phyloP scores from a whole-genome alignment of 495 filamentous ascomycete genomes.

The Daldinia caldariorum region DNA sequence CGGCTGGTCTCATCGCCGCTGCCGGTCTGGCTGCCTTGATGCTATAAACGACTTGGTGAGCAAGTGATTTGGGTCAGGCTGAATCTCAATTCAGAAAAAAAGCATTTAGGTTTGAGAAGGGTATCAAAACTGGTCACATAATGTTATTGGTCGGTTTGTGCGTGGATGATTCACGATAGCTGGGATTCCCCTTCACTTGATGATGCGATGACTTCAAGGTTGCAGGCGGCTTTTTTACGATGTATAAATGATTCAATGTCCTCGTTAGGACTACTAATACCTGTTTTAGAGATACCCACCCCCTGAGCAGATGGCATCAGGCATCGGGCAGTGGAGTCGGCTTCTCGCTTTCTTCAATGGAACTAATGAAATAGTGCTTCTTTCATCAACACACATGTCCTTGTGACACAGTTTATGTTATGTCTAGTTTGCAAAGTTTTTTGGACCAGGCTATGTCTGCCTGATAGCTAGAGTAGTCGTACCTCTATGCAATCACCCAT shows the following conservation, averaged over 20 bases:
- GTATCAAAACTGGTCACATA: constrained; percentile 36
- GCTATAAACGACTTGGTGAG: constrained; percentile 30
- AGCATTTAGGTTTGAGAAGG: constrained; percentile 38
- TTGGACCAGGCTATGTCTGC: not conserved
- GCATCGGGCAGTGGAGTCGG: constrained; percentile 45
- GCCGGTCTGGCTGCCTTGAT: constrained; percentile 44
- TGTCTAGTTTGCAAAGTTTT: not conserved
- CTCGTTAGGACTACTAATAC: constrained; percentile 44
- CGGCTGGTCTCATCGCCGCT: constrained; percentile 46
- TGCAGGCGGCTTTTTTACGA: constrained; percentile 43
- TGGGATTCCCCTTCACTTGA: constrained; percentile 36
- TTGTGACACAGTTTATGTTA: not conserved
- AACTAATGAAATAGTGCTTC: constrained; percentile 46
- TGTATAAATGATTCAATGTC: constrained; percentile 50
- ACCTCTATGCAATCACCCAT: too few relatives aligned
- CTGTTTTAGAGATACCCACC: constrained; percentile 48
- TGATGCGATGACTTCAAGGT: constrained; percentile 40
- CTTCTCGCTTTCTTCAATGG: constrained; percentile 42
- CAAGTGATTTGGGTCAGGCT: constrained; percentile 4
- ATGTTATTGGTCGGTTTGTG: constrained; percentile 42
- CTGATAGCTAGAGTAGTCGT: not conserved
- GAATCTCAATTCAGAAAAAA: constrained; percentile 22
- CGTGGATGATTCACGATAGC: constrained; percentile 38
- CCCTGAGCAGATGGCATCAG: constrained; percentile 43
- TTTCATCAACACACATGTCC: constrained; percentile 8